Base-by-base conservation (phyloP, 1,139 yeast genomes). In the Kodamaea plutei region DNA sequence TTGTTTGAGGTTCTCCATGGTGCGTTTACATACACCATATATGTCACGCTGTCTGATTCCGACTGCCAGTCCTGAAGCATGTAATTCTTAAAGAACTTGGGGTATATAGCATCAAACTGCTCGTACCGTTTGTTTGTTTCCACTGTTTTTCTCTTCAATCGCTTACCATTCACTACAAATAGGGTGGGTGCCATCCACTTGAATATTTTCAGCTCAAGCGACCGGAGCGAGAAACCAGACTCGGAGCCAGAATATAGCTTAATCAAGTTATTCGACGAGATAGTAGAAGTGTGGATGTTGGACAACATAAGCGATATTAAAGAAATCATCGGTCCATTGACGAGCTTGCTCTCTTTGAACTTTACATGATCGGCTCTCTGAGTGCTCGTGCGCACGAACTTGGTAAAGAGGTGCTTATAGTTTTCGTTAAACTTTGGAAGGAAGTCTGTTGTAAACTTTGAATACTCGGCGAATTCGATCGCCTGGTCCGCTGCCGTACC, bases 161-260 rank as follows among this genome's bases (percentile, higher is more conserved):
- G 49, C 43, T 65, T 70, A 0, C 96, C 97, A 4, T 77, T 71
- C 1, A 89, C 67, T 0, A 89, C 41, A 8, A 89, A 43, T 2
- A 87, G 51, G 0, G 96, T 77, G 0, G 96, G 95, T 0, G 95
- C 94, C 43, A 75, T 78, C 96, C 96, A 89, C 49, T 87, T 85
- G 61, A 85, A 80, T 0, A 82, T 84, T 43, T 82, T 85, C 39
- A 81, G 73, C 54, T 89, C 95, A 37, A 89, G 70, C 0, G 96
- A 82, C 25, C 95, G 62, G 69, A 89, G 83, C 0, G 96, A 84
- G 49, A 84, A 89, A 1, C 97, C 97, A 14, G 79, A 69, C 29
- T 73, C 76, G 5, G 88, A 64, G 0, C 95, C 96, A 9, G 74
- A 65, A 47, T 81, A 89, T 6, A 89, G 66, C 44, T 73, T 77